These are phyloP conservation scores for Filobasidium floriforme DNA, from an alignment of 768 basidiomycete genomes.

Conservation along the genomic window DNA sequence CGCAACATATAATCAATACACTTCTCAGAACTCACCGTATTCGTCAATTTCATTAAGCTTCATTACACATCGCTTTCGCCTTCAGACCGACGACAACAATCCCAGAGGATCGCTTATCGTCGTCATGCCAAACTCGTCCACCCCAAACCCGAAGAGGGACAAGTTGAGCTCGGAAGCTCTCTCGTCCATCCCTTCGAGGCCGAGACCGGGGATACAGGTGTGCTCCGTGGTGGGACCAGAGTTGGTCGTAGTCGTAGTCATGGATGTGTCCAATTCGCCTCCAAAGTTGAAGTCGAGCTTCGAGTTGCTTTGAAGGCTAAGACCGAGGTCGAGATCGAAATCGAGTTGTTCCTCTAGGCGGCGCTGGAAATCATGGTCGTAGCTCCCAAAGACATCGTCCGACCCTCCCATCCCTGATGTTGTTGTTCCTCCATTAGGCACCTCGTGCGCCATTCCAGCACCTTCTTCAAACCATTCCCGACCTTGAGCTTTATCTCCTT, in stretches of 20 bases:
- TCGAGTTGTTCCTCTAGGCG: not conserved
- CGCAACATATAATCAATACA: too few relatives aligned
- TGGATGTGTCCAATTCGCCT: not conserved
- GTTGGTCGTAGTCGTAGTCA: not conserved
- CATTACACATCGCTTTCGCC: too few relatives aligned
- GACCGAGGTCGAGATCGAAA: not conserved
- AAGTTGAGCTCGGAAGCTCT: not conserved
- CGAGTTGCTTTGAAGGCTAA: too few relatives aligned
- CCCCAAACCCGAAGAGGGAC: not conserved
- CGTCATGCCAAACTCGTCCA: not conserved
- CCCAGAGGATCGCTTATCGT: not conserved
- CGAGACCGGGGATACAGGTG: not conserved
- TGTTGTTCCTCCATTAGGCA: not conserved
- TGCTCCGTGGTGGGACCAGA: not conserved
- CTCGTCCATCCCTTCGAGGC: not conserved
- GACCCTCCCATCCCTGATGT: not conserved
- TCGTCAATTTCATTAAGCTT: not conserved
- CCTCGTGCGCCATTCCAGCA: conserved; percentile 2
- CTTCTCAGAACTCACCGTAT: too few relatives aligned
- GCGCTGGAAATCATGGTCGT: not conserved
- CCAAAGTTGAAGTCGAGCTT: not conserved
- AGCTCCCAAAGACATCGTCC: not conserved
- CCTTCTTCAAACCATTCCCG: not conserved
- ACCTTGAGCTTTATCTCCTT: not conserved
- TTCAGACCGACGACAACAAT: not conserved